These are phyloP conservation scores for Lolium perenne DNA, from an alignment of 176 grass and related monocot species.

Conservation along the genomic window DNA sequence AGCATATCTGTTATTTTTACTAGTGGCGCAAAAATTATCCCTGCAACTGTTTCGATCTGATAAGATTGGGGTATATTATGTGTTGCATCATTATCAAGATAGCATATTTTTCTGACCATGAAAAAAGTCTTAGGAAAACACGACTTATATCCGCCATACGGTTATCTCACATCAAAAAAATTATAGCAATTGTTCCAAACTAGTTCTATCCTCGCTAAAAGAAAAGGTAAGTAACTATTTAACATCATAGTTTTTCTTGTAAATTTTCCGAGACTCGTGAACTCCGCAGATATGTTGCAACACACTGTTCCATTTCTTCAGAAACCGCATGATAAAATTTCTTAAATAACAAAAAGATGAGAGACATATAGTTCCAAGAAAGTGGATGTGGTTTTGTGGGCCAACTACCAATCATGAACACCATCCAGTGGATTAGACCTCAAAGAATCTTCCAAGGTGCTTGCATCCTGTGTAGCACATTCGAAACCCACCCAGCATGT, in stretches of 20 bases:
- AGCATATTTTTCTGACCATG: too few relatives aligned
- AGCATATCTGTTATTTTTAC: too few relatives aligned
- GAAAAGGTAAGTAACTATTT: not conserved
- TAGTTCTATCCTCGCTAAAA: too few relatives aligned
- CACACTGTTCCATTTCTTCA: not conserved
- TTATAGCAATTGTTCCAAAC: too few relatives aligned
- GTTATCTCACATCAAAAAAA: too few relatives aligned
- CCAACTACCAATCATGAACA: not conserved
- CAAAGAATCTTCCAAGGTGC: not conserved
- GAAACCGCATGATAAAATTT: not conserved
- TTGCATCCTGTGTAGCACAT: not conserved
- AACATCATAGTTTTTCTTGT: not conserved
- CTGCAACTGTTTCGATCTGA: too few relatives aligned
- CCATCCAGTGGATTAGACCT: not conserved
- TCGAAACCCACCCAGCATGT: not conserved
- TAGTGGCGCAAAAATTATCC: too few relatives aligned
- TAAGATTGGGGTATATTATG: too few relatives aligned
- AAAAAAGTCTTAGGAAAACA: too few relatives aligned
- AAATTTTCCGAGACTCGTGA: not conserved
- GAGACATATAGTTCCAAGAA: not conserved
- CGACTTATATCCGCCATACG: too few relatives aligned
- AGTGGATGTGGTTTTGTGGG: constrained; percentile 6
- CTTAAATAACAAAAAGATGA: not conserved
- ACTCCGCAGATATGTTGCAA: not conserved
- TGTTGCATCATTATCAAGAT: too few relatives aligned